These are phyloP conservation scores for Scedosporium minutisporum DNA, from an alignment of 2,329 filamentous ascomycete species.

Conservation along the genomic window DNA sequence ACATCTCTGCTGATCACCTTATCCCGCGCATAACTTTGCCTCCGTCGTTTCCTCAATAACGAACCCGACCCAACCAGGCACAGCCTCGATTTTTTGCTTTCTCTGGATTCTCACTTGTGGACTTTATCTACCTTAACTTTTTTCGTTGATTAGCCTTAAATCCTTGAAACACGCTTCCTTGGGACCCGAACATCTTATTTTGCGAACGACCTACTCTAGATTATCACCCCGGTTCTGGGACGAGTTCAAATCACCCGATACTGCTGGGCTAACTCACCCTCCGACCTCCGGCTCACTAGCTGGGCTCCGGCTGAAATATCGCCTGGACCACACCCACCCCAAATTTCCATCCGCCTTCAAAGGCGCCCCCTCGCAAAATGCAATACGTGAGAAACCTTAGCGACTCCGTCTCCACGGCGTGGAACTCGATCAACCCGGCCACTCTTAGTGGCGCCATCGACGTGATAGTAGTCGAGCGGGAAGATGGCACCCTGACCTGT, in stretches of 20 bases:
- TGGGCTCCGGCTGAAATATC: neutral
- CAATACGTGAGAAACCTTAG: constrained; percentile 96
- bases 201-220: too few relatives aligned
- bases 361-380: constrained; percentile 45
- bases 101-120: too few relatives aligned
- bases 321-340: neutral
- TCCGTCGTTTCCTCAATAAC: too few relatives aligned
- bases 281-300: neutral
- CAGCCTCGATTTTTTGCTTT: too few relatives aligned
- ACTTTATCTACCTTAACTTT: too few relatives aligned
- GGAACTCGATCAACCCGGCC: constrained; percentile 98
- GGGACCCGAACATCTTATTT: too few relatives aligned
- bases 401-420: constrained; percentile 93
- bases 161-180: too few relatives aligned
- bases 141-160: too few relatives aligned
- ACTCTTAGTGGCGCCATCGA: constrained; percentile 97
- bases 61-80: too few relatives aligned
- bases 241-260: neutral
- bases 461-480: constrained; percentile 94
- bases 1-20: too few relatives aligned
- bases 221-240: too few relatives aligned
- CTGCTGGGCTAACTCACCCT: neutral
- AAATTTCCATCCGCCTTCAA: neutral
- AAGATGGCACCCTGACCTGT: constrained; percentile 80
- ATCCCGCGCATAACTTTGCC: too few relatives aligned